phyloP scores from a whole-genome alignment of 345 rosid species.

The Aegle marmelos region DNA sequence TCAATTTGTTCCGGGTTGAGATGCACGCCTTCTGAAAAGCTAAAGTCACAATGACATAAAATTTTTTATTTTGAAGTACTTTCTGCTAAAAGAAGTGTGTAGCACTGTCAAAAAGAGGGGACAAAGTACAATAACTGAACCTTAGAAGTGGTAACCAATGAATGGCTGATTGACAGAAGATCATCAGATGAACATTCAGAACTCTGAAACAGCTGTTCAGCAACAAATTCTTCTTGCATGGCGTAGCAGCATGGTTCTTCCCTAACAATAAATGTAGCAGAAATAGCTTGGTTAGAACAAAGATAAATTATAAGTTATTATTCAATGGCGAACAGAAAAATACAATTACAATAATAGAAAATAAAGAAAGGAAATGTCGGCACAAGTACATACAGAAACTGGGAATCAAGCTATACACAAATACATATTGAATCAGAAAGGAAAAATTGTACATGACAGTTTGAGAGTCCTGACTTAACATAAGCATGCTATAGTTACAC shows the following conservation, averaged over 20 bases:
- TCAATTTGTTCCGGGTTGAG: background rate
- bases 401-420: background rate
- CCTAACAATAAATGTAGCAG: conserved; percentile 43
- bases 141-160: conserved; percentile 65
- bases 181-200: conserved; percentile 62
- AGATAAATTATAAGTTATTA: background rate
- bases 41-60: background rate
- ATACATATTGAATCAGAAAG: background rate
- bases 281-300: conserved; percentile 5
- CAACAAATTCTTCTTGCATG: conserved; percentile 78
- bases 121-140: conserved; percentile 23
- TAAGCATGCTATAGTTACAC: background rate
- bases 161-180: conserved; percentile 64
- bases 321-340: background rate
- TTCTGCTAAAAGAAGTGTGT: background rate
- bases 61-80: background rate
- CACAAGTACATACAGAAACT: background rate
- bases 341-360: background rate
- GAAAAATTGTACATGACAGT: background rate
- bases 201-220: conserved; percentile 83
- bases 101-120: too few relatives aligned
- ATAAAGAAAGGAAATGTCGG: background rate
- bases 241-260: conserved; percentile 64
- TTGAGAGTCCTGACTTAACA: background rate
- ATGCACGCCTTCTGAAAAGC: background rate